Base-by-base conservation (phyloP, 2,329 filamentous ascomycete genomes). In the Neopestalotiopsis sp. region DNA sequence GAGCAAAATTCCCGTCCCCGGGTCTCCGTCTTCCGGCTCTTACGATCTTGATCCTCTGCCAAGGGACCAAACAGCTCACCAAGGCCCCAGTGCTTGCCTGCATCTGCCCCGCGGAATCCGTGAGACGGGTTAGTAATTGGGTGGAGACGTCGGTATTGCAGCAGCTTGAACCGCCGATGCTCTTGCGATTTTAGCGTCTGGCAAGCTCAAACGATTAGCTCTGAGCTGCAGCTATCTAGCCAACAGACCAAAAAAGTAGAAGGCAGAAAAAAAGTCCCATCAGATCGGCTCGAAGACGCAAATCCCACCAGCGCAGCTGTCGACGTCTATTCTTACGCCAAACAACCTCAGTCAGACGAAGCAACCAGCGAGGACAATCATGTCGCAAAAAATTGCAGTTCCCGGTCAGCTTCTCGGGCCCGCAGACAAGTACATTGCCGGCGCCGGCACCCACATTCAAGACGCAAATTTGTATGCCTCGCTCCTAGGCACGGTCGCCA, bases 391-490 rank as follows among this genome's bases (percentile, higher is more conserved):
- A 72, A 78, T 94, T 74, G 93, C 91, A 67, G 86, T 97, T 62
- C 96, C 96, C 12, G 96, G 96, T 78, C 93, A 96, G 78, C 83
- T 90, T 60, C 88, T 99, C 56, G 95, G 93, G 38, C 82, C 91
- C 20, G 81, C 86, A 20, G 84, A 87, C 67, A 88, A 89, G 73
- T 95, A 92, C 81, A 82, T 86, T 56, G 88, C 94, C 34, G 95
- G 95, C 14, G 85, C 93, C 12, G 96, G 95, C 72, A 97, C 94
- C 0, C 94, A 98, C 80, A 85, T 97, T 72, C 88, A 94, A 81
- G 86, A 92, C 72, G 86, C 89, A 71, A 88, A 91, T 69, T 88
- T 98, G 74, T 92, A 92, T 79, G 91, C 95, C 69, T 97, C 95
- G 24, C 90, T 98, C 71, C 88, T 94, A 64, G 95, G 95, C 62